A percentile compares a stretch with the other conserved stretches of the same genome.
These are phyloP conservation scores for Rhodotorula toruloides DNA, from an alignment of 768 basidiomycete species.

Conservation along the genomic window DNA sequence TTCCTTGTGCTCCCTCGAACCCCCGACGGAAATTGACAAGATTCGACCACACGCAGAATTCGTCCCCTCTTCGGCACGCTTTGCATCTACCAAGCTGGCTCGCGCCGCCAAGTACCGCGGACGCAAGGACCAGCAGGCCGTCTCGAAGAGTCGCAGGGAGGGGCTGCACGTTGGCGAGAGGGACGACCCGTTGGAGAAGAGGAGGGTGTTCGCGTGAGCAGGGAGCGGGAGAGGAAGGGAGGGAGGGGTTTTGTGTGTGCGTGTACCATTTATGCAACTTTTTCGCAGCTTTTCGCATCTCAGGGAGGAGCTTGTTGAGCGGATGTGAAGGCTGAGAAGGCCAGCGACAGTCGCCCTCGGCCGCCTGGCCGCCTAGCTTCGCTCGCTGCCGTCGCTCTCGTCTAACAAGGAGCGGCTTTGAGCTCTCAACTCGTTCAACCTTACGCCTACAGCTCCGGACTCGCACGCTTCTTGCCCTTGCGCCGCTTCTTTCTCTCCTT, in stretches of 20 bases:
- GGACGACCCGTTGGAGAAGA: slow-evolving; percentile 61
- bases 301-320: no score
- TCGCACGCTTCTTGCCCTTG: no score
- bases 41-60: slow-evolving; percentile 60
- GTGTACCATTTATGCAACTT: background rate
- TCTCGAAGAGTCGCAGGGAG: slow-evolving; percentile 61
- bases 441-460: no score
- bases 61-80: slow-evolving; percentile 74
- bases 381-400: no score
- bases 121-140: slow-evolving; percentile 71
- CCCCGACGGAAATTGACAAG: no score
- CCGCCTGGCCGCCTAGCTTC: no score
- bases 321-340: no score
- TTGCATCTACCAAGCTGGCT: slow-evolving; percentile 63
- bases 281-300: no score
- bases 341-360: no score
- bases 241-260: background rate
- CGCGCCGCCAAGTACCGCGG: slow-evolving; percentile 75
- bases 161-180: slow-evolving; percentile 64
- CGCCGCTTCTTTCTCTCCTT: no score
- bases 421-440: no score
- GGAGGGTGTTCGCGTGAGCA: slow-evolving; percentile 78
- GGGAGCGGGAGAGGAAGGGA: background rate
- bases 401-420: no score
- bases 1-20: slow-evolving; percentile 13